These are phyloP conservation scores for Lactifluus piperatus DNA, from an alignment of 768 basidiomycete genomes.

Conservation along the genomic window DNA sequence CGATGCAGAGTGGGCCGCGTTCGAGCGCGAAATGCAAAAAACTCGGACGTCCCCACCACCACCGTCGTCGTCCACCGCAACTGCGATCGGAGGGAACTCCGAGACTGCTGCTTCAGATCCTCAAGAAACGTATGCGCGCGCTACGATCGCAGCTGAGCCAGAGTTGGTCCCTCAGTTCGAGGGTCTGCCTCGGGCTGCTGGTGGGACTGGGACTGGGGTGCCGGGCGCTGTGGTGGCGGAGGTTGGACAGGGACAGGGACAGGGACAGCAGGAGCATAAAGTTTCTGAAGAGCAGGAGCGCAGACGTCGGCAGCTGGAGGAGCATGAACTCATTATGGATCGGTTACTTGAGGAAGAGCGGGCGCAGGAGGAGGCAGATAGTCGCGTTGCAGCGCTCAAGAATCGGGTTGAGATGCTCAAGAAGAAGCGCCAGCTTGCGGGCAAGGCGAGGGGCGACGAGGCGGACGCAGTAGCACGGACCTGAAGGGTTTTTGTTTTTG, in stretches of 20 bases:
- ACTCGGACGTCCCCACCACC: no score
- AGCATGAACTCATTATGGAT: constrained; percentile 80
- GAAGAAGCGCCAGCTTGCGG: constrained; percentile 31
- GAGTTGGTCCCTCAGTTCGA: constrained; percentile 38
- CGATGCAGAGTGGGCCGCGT: constrained; percentile 67
- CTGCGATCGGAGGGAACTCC: not conserved
- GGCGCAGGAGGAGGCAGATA: constrained; percentile 83
- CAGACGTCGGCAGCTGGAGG: constrained; percentile 53
- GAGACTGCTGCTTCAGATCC: constrained; percentile 4
- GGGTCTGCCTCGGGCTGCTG: constrained; percentile 36
- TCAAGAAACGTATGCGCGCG: constrained; percentile 51
- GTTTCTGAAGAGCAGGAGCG: constrained; percentile 40
- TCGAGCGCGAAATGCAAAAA: constrained; percentile 50
- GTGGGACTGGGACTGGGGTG: constrained; percentile 24
- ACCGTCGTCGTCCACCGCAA: not conserved
- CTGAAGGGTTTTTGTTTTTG: not conserved
- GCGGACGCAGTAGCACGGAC: not conserved
- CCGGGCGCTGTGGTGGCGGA: constrained; percentile 18
- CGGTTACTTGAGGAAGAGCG: constrained; percentile 76
- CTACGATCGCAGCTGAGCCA: constrained; percentile 66
- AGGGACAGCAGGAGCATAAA: constrained; percentile 28
- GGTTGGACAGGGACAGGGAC: constrained; percentile 16
- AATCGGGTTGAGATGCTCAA: constrained; percentile 52
- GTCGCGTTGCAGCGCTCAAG: constrained; percentile 59
- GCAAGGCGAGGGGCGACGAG: constrained; percentile 20